Base-by-base conservation (phyloP, 73 alveolate species). In the Blepharisma stoltei region DNA sequence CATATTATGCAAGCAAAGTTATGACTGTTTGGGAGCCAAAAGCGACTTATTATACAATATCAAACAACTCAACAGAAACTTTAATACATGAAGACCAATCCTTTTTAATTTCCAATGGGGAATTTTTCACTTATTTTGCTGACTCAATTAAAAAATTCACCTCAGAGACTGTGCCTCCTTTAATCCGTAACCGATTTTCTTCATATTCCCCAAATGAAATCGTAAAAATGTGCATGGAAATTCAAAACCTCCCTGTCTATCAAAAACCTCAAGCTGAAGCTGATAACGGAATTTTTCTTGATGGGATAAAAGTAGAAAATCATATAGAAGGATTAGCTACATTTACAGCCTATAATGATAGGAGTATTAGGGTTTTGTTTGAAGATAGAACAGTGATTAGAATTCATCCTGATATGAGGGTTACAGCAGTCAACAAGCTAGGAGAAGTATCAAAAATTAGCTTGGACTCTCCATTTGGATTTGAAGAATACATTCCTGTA, bases 321-420 rank as follows among this genome's bases (percentile, higher is more conserved):
- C 46, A 60, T 18, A 25, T 60, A 14, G 73, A 60, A 60, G 45
- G 45, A 9, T 11, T 60, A 20, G 73, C 48, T 8, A 14, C 38
- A 14, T 60, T 60, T 60, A 60, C 73, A 18, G 73, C 73, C 0
- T 60, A 60, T 60, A 60, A 60, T 60, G 73, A 60, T 25, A 60
- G 46, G 23, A 60, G 73, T 25, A 60, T 60, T 60, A 14, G 73
- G 2, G 73, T 60, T 14, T 25, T 60, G 2, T 60, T 60, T 60
- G 73, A 60, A 38, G 73, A 60, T 60, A n/a, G 73, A 9, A 60
- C 73, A 1, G 14, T 14, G 4, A 60, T 60, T 9, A 60, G 73
- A 25, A 60, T 60, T 5, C 23, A 60, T 25, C 5, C 73, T 8
- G 73, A 60, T 25, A 14, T 60, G 18, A 14, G 46, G 18, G 73